These are phyloP conservation scores for Agaricus subrufescens DNA, from an alignment of 768 basidiomycete species.

Conservation along the genomic window DNA sequence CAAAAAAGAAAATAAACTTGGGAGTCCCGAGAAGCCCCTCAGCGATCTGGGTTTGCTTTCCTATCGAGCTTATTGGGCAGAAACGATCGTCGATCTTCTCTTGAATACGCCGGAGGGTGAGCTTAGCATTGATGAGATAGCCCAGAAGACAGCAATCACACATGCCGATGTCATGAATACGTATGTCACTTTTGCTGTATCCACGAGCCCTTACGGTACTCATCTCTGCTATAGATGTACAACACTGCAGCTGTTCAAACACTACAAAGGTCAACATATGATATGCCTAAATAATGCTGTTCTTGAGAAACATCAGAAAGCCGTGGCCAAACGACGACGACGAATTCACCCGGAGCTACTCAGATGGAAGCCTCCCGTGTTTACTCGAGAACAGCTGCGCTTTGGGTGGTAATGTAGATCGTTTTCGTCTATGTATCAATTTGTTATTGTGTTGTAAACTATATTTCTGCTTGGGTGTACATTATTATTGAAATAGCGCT, in stretches of 20 bases:
- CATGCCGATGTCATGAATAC: slow-evolving; percentile 98
- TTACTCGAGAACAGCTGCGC: slow-evolving; percentile 84
- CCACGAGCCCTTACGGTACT: slow-evolving; percentile 6
- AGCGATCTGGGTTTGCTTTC: slow-evolving; percentile 89
- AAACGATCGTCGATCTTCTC: slow-evolving; percentile 89
- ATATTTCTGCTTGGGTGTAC: slow-evolving; percentile 7
- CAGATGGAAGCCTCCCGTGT: slow-evolving; percentile 94
- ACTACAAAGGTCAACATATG: slow-evolving; percentile 92
- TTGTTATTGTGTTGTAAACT: slow-evolving; percentile 12
- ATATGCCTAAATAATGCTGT: slow-evolving; percentile 90
- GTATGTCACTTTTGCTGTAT: slow-evolving; percentile 45
- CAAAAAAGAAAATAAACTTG: slow-evolving; percentile 93
- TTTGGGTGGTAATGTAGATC: slow-evolving; percentile 50
- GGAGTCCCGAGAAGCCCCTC: slow-evolving; percentile 96
- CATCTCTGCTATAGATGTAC: slow-evolving; percentile 62
- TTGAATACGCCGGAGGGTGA: slow-evolving; percentile 71
- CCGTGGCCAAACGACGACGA: slow-evolving; percentile 69
- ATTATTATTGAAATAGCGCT: background rate
- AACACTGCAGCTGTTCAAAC: slow-evolving; percentile 91
- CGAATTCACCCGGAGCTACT: slow-evolving; percentile 77
- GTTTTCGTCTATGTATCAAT: slow-evolving; percentile 14
- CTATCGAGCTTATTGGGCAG: slow-evolving; percentile 97
- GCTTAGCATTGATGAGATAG: slow-evolving; percentile 94
- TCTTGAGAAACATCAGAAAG: slow-evolving; percentile 86
- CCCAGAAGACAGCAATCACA: slow-evolving; percentile 91